Evolutionary conservation across 331 rosid genomes (phyloP), one percentile per base, ranked within the genome.

Genomic region (Arachis monticola): DNA sequence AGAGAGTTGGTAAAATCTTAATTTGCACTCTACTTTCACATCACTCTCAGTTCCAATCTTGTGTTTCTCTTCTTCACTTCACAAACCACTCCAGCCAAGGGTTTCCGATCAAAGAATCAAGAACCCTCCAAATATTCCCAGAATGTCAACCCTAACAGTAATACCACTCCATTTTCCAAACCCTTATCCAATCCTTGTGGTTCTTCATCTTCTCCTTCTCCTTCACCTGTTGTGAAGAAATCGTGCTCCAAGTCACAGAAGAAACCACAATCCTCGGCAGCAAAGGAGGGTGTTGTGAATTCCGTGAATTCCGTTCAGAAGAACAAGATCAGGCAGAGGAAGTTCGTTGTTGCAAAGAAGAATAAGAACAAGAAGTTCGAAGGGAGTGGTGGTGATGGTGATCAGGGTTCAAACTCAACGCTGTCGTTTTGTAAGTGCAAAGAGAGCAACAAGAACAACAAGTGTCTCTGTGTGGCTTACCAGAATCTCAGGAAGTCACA

Each of bases 271-370:
- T 2, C 57, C 11, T 8, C 92, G 5, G 88, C 78, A 4, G 11
- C 80, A 0, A 90, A 85, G 76, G 83, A 79, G 42, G 8, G 70
- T 60, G 77, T 77, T 30, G 35, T 50, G 38, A 32, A 32, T 32
- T 32, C 38, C 6, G 48, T 53, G 11, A 57, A 14, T 72, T 85
- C 89, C 2, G 93, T 95, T 2, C 76, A 82, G 64, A 32, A 32
- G 38, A 88, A 83, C 55, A 94, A 81, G 89, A 76, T 87, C 51
- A 79, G 93, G 45, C 96, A 87, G 77, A 79, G 99, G 64, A 95
- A 86, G 72, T 95, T 95, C 53, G 80, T 92, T 14, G 90, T 90
- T 38, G 99, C 93, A 0, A 95, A 90, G 87, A 95, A 90, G 84
- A 85, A 84, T 13, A 87, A 82, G 83, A 53, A n/a, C 27, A 13